Percentiles rank a stretch among this genome's conserved stretches.
Evolutionary conservation across 2,329 filamentous ascomycete genomes (phyloP).

Genomic region (Aspergillus persii): DNA sequence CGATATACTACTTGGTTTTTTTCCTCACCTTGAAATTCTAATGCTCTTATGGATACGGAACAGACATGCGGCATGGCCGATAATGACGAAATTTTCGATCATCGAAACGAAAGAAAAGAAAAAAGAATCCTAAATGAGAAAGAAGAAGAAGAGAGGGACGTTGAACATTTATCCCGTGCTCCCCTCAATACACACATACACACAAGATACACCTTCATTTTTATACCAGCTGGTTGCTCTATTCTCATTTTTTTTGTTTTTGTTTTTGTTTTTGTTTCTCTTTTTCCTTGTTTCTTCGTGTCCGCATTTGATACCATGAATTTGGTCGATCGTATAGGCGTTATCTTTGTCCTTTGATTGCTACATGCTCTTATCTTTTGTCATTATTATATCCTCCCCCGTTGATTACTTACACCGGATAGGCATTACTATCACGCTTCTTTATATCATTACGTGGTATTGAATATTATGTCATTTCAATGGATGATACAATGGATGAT

Average conservation of each 20-base stretch:
- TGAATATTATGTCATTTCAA: conserved; percentile 4
- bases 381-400: conserved; percentile 3
- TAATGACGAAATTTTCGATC: conserved; percentile 7
- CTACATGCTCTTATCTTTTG: conserved; percentile 13
- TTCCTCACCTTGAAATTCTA: conserved; percentile 6
- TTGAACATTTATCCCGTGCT: not conserved
- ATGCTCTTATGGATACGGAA: conserved; percentile 12
- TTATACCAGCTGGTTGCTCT: not conserved
- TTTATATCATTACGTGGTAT: not conserved
- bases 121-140: not conserved
- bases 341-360: conserved; percentile 17
- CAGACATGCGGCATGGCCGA: conserved; percentile 11
- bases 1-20: conserved; percentile 19
- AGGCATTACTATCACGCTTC: not conserved
- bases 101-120: conserved; percentile 1
- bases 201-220: not conserved
- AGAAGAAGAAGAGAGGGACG: not conserved
- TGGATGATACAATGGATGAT: not conserved
- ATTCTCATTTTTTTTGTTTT: too few relatives aligned
- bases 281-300: conserved; percentile 12
- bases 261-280: not conserved
- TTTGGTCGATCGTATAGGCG: conserved; percentile 7
- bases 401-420: conserved; percentile 1
- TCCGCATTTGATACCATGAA: conserved; percentile 19
- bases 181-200: not conserved